Evolutionary conservation across 1,284 basidiomycete genomes (phyloP), one percentile per base, ranked within the genome.

Genomic region (Thelephora terrestris): DNA sequence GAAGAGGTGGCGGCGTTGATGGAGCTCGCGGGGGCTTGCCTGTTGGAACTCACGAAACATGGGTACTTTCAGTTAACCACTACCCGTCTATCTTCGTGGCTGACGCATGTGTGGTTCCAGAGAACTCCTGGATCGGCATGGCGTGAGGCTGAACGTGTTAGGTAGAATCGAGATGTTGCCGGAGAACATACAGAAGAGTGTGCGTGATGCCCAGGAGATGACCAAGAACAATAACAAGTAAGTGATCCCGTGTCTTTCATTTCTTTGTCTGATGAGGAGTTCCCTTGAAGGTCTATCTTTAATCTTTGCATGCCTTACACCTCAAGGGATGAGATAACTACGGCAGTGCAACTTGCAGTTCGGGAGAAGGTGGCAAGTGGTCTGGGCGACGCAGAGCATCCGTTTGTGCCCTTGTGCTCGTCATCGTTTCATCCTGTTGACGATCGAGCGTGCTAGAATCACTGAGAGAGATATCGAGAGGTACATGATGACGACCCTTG

Each of bases 241-340:
- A 46, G 74, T 61, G 49, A 44, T 53, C 47, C 27, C 9, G 18
- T 29, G n/a, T 17, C 6, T 23, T 25, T 21, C 36, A 34, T 16
- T 34, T 34, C 21, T 43, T 47, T 45, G 38, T 20, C 29, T 25
- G 14, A 10, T 21, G 18, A 42, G 10, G 1, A 39, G n/a, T 1
- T 24, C 32, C 46, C 44, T 23, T 47, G 7, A 50, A 95, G 91
- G 36, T 85, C 90, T 1, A 85, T 94, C 32, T 73, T 99, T 40
- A 99, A 99, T 59, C 72, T 99, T 12, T 95, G 91, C 67, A 93
- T 95, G 71, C 89, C 96, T 0, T 99, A 99, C 60, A 77, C 91
- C 1, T 88, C 92, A 2, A 76, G 85, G 37, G 91, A 99, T 60
- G 96, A 99, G 66, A 95, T 99, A 12, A 76, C 88, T 5, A 76